Conservation (phyloP, 1,284 basidiomycete genomes). For the Tilletia caries region DNA sequence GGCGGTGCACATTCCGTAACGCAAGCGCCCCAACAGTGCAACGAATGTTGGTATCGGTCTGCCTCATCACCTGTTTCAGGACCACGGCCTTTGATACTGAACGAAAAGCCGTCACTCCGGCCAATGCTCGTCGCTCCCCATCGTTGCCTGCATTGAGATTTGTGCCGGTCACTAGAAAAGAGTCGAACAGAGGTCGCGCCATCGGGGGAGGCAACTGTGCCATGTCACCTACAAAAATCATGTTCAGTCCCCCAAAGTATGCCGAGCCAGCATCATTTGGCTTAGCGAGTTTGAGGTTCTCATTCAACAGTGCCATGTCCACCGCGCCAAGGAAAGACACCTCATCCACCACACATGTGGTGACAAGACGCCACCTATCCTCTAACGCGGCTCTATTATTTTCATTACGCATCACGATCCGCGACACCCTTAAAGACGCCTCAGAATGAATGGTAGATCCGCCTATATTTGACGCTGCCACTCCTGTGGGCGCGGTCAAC, state of each 20-base stretch:
- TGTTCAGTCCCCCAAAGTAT: background rate
- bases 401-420: background rate
- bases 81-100: background rate
- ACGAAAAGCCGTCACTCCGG: background rate
- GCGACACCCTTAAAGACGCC: background rate
- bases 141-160: background rate
- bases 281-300: background rate
- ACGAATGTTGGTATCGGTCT: background rate
- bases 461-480: background rate
- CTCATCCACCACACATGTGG: background rate
- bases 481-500: background rate
- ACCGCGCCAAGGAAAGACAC: background rate
- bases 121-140: background rate
- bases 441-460: background rate
- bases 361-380: background rate
- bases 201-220: background rate
- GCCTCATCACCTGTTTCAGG: background rate
- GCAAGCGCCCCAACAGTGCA: background rate
- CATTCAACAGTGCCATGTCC: background rate
- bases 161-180: background rate
- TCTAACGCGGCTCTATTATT: background rate
- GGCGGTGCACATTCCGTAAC: background rate
- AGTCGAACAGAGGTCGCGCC: background rate
- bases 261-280: background rate
- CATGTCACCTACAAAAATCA: constrained; percentile 6